Conservation (phyloP, 306 rosid species). For the Rubus parviflorus region DNA sequence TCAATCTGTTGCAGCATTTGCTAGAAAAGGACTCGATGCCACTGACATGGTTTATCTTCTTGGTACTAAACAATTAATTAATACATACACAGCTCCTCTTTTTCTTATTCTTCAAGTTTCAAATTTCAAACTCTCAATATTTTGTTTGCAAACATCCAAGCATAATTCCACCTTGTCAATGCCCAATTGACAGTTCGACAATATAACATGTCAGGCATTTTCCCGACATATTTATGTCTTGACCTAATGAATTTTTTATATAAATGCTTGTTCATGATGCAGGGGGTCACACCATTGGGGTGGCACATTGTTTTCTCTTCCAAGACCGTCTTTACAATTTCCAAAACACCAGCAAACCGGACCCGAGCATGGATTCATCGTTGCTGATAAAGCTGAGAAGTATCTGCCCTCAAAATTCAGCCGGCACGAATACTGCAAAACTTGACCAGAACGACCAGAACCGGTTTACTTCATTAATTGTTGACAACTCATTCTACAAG, state of each 20-base stretch:
- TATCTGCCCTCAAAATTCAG: slow-evolving; percentile 24
- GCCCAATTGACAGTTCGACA: not conserved
- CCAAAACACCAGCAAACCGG: slow-evolving; percentile 25
- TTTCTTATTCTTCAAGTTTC: not conserved
- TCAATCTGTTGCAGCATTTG: slow-evolving; percentile 33
- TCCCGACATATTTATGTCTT: too few relatives aligned
- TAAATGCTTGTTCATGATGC: not conserved
- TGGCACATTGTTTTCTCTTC: slow-evolving; percentile 34
- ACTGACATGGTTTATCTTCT: slow-evolving; percentile 47
- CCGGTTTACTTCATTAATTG: not conserved
- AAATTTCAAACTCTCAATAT: not conserved
- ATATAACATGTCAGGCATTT: too few relatives aligned
- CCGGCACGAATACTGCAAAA: not conserved
- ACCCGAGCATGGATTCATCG: slow-evolving; percentile 23
- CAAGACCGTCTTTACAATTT: slow-evolving; percentile 43
- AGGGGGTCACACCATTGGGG: slow-evolving; percentile 50
- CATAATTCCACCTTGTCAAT: not conserved
- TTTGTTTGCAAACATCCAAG: not conserved
- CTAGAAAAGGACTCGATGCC: slow-evolving; percentile 6
- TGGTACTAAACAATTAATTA: slow-evolving; percentile 20
- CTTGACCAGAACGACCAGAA: slow-evolving; percentile 39
- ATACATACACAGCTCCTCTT: not conserved
- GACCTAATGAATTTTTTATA: not conserved
- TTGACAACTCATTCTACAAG: slow-evolving; percentile 30
- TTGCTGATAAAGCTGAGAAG: not conserved